Conservation (phyloP, 106 monocot genomes). For the Posidonia australis region DNA sequence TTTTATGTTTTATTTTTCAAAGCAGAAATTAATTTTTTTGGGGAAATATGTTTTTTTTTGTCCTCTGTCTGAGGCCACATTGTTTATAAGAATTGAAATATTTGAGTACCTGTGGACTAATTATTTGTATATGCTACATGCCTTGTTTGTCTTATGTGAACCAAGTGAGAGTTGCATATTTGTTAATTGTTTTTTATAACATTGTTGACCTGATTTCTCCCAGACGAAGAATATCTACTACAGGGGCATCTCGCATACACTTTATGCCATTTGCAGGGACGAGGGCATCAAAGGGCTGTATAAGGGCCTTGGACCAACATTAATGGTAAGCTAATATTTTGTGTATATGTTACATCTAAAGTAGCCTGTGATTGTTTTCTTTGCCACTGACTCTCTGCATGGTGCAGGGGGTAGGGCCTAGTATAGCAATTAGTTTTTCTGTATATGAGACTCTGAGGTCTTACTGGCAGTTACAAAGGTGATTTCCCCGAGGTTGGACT, state of each 20-base stretch:
- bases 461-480: constrained; percentile 63
- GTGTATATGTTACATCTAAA: not conserved
- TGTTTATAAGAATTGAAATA: no score
- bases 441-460: constrained; percentile 72
- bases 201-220: constrained; percentile 6
- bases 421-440: constrained; percentile 71
- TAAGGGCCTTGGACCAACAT: constrained; percentile 80
- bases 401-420: constrained; percentile 78
- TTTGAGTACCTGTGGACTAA: no score
- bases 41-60: no score
- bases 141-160: no score
- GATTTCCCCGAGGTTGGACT: constrained; percentile 11
- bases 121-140: no score
- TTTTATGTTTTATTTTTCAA: no score
- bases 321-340: constrained; percentile 34
- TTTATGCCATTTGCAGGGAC: constrained; percentile 70
- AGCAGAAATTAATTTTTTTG: no score
- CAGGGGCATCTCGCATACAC: constrained; percentile 65
- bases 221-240: constrained; percentile 75
- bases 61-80: no score
- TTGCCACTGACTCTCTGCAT: constrained; percentile 4
- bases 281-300: constrained; percentile 71
- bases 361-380: not conserved
- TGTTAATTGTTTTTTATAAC: not conserved
- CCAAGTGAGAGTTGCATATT: no score